A percentile compares a stretch with the other conserved stretches of the same genome.
These are phyloP conservation scores for Blastobotrys buckinghamii DNA, from an alignment of 1,139 yeast genomes.

Conservation along the genomic window DNA sequence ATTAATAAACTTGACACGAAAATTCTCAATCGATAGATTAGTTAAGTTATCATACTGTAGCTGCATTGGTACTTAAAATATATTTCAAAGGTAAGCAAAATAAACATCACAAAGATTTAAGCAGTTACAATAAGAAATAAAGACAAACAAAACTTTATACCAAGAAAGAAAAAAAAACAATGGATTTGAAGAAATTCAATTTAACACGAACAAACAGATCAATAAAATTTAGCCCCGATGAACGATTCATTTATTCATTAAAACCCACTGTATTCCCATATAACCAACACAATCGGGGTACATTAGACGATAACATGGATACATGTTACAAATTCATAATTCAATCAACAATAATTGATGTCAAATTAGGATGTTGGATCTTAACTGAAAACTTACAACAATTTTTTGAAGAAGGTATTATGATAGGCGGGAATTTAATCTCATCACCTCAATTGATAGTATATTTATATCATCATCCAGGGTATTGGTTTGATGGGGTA, in stretches of 20 bases:
- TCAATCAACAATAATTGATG: not conserved
- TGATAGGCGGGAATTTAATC: not conserved
- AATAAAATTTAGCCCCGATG: conserved; percentile 1
- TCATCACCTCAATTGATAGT: not conserved
- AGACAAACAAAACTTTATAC: too few relatives aligned
- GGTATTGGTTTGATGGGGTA: conserved; percentile 1
- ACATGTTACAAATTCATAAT: conserved; percentile 1
- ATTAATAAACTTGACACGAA: too few relatives aligned
- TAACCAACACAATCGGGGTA: not conserved
- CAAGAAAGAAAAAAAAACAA: not conserved
- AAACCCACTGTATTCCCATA: not conserved
- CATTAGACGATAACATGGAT: conserved; percentile 1
- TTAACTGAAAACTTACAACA: not conserved
- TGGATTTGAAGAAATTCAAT: not conserved
- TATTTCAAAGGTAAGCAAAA: too few relatives aligned
- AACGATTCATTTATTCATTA: conserved; percentile 1
- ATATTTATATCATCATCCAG: conserved; percentile 2
- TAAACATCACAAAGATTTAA: too few relatives aligned
- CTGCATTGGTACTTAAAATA: too few relatives aligned
- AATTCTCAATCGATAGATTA: too few relatives aligned
- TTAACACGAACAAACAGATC: not conserved
- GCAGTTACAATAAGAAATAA: too few relatives aligned
- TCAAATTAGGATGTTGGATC: not conserved
- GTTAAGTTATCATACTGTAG: too few relatives aligned
- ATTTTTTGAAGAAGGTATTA: not conserved